These are phyloP conservation scores for Eleusine indica DNA, from an alignment of 176 grass and related monocot genomes.

Conservation along the genomic window DNA sequence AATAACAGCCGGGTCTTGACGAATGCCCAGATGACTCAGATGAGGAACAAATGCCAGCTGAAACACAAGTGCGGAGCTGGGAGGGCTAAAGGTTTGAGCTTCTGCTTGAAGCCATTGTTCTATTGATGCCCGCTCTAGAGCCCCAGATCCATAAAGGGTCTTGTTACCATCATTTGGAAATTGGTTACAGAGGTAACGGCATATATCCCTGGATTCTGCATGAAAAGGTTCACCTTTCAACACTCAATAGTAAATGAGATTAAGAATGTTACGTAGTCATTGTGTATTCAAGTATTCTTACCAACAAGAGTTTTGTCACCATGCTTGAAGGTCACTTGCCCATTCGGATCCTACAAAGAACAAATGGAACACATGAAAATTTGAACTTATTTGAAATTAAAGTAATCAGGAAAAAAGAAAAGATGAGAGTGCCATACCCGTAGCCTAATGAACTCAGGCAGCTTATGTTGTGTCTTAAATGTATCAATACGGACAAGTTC, in stretches of 20 bases:
- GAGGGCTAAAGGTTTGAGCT: constrained; percentile 63
- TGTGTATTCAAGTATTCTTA: constrained; percentile 40
- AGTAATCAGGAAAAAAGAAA: neutral
- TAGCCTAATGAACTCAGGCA: constrained; percentile 81
- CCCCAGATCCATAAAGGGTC: constrained; percentile 60
- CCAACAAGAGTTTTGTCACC: constrained; percentile 65
- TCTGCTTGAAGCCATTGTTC: constrained; percentile 91
- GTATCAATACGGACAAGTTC: constrained; percentile 75
- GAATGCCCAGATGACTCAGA: constrained; percentile 40
- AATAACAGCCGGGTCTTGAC: constrained; percentile 56
- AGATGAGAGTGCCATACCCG: constrained; percentile 31
- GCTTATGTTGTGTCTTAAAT: constrained; percentile 69
- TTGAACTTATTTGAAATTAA: constrained; percentile 23
- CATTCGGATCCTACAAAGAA: constrained; percentile 73
- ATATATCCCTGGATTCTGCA: constrained; percentile 59
- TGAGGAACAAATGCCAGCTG: constrained; percentile 69
- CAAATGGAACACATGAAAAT: neutral
- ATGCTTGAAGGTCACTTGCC: constrained; percentile 86
- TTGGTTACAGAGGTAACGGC: constrained; percentile 62
- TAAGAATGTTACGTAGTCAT: neutral
- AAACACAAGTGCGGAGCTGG: constrained; percentile 78
- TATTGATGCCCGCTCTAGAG: constrained; percentile 72
- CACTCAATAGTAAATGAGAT: constrained; percentile 6
- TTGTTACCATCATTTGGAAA: constrained; percentile 70
- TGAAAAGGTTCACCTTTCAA: constrained; percentile 27